Conservation (phyloP, 345 rosid genomes). For the Boechera retrofracta region DNA sequence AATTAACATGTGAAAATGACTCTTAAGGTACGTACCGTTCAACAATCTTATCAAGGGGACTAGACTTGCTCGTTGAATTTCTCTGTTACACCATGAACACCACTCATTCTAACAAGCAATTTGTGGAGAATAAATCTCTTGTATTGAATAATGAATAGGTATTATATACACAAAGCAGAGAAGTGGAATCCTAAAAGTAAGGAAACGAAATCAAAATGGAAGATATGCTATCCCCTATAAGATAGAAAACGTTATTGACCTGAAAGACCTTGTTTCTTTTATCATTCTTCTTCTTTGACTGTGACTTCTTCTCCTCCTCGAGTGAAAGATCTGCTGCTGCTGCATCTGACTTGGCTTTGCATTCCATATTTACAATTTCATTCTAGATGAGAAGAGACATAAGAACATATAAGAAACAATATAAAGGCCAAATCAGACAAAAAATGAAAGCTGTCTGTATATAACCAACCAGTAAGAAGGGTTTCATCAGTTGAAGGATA, state of each 20-base stretch:
- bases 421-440: background rate
- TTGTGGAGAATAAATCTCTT: background rate
- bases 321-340: conserved; percentile 9
- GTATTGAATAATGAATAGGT: background rate
- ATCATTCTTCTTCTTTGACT: conserved; percentile 23
- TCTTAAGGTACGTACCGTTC: conserved; percentile 29
- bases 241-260: background rate
- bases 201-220: background rate
- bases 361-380: background rate
- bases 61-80: conserved; percentile 18
- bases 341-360: conserved; percentile 16
- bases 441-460: conserved; percentile 5
- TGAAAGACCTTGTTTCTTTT: conserved; percentile 25
- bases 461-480: conserved; percentile 30
- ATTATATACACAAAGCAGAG: background rate
- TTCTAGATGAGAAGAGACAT: conserved; percentile 11
- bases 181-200: background rate
- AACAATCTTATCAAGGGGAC: conserved; percentile 7
- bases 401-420: background rate
- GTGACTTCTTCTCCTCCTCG: conserved; percentile 7
- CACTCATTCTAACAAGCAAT: conserved; percentile 13
- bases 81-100: conserved; percentile 29
- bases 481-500: conserved; percentile 30
- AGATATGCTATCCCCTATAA: background rate
- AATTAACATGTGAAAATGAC: background rate